These are phyloP conservation scores for Suhomyces anneliseae DNA, from an alignment of 1,139 yeast species.

Conservation along the genomic window DNA sequence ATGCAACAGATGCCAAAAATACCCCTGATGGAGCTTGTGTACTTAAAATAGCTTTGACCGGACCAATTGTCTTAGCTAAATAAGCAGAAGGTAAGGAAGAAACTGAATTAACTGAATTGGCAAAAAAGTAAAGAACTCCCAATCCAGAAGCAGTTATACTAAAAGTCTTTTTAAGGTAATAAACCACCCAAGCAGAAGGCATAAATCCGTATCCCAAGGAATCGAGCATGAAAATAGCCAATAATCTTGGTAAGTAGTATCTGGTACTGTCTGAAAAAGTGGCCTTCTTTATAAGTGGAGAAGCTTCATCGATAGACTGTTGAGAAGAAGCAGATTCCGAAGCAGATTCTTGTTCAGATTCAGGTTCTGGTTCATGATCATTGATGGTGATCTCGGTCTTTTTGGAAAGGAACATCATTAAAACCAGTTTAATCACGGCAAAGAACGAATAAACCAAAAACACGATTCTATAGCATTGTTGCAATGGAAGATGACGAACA, in stretches of 20 bases:
- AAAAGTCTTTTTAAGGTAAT: constrained; percentile 57
- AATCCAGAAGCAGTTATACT: constrained; percentile 41
- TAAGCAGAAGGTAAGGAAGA: constrained; percentile 73
- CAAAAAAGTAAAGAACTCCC: constrained; percentile 58
- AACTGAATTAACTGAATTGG: constrained; percentile 59
- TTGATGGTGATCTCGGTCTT: constrained; percentile 48
- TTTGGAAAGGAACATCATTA: constrained; percentile 54
- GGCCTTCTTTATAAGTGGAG: constrained; percentile 7
- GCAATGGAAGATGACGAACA: constrained; percentile 28
- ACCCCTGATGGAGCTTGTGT: constrained; percentile 80
- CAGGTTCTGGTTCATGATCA: background rate
- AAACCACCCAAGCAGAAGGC: constrained; percentile 87
- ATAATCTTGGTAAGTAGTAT: constrained; percentile 38
- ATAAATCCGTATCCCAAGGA: constrained; percentile 87
- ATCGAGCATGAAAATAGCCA: constrained; percentile 66
- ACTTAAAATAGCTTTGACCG: constrained; percentile 71
- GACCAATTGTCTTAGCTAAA: constrained; percentile 68
- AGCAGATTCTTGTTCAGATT: background rate
- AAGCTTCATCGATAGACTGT: constrained; percentile 8
- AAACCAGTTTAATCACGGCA: constrained; percentile 54
- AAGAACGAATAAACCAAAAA: constrained; percentile 59
- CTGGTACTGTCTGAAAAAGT: constrained; percentile 36
- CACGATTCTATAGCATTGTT: constrained; percentile 54
- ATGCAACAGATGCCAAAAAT: constrained; percentile 44
- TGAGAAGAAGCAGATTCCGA: no score